Percentiles rank a stretch among this genome's conserved stretches.
Evolutionary conservation across 2,329 filamentous ascomycete species (phyloP).

Genomic region (Cytospora piceicola): DNA sequence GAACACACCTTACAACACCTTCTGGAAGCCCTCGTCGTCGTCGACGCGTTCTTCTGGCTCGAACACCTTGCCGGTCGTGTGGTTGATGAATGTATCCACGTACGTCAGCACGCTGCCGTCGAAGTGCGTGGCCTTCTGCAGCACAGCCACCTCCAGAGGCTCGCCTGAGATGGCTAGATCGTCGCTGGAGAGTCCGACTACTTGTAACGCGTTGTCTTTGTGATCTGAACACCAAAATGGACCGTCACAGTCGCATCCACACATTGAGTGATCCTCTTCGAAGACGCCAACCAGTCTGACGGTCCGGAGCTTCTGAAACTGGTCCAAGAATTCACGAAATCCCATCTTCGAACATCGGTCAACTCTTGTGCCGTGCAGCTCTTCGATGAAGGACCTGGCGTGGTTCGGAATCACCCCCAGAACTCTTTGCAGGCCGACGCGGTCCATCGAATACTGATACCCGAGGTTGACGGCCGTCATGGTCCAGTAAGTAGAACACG

Average conservation of each 20-base stretch:
- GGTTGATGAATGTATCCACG: neutral
- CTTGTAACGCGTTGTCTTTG: too few species aligned
- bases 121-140: neutral
- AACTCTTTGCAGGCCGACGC: neutral
- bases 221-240: too few species aligned
- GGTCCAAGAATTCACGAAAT: neutral
- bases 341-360: neutral
- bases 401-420: neutral
- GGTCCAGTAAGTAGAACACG: neutral
- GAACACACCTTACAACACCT: neutral
- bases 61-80: neutral
- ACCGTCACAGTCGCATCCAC: too few species aligned
- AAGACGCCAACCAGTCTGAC: neutral
- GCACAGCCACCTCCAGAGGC: neutral
- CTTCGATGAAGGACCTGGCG: neutral
- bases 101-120: fast-evolving
- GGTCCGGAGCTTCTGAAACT: neutral
- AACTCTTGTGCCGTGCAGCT: neutral
- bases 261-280: too few species aligned
- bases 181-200: neutral
- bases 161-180: neutral
- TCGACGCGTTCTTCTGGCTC: neutral
- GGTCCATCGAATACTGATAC: too few species aligned
- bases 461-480: neutral
- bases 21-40: neutral